phyloP scores from a whole-genome alignment of 192 early-diverging fungal genomes.

The Lunasporangiospora selenospora region DNA sequence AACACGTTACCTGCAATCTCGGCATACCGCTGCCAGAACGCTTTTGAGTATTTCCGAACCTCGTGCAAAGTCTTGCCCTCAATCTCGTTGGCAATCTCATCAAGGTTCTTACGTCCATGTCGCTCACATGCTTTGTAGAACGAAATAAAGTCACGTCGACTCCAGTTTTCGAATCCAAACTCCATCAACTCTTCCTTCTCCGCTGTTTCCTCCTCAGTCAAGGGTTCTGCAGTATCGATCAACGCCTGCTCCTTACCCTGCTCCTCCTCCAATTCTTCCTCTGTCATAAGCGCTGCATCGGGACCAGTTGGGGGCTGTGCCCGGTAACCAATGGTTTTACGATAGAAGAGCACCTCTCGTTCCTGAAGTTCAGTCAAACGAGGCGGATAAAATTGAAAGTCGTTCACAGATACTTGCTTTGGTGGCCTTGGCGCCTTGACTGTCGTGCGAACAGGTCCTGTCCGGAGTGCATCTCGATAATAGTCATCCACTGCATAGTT shows the following conservation, averaged over 20 bases:
- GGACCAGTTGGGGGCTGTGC: conserved; percentile 19
- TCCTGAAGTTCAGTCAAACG: conserved; percentile 82
- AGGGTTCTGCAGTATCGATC: conserved; percentile 87
- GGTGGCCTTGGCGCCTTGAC: conserved; percentile 66
- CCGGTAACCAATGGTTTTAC: conserved; percentile 46
- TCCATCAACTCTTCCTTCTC: conserved; percentile 69
- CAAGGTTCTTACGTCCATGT: conserved; percentile 79
- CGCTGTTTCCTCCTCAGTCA: conserved; percentile 86
- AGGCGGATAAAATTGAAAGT: conserved; percentile 94
- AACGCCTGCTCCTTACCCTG: conserved; percentile 79
- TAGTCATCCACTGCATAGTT: conserved; percentile 94
- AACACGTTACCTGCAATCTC: conserved; percentile 74
- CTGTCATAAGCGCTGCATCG: conserved; percentile 51
- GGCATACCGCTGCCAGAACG: conserved; percentile 90
- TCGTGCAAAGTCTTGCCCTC: conserved; percentile 93
- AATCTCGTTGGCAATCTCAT: conserved; percentile 82
- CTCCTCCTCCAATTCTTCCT: conserved; percentile 63
- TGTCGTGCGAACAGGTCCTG: conserved; percentile 60
- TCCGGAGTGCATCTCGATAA: conserved; percentile 86
- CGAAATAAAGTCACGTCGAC: conserved; percentile 85
- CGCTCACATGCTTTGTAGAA: conserved; percentile 89
- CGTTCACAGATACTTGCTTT: conserved; percentile 72
- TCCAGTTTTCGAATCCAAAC: conserved; percentile 91
- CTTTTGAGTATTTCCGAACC: conserved; percentile 82
- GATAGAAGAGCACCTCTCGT: conserved; percentile 78